Conservation (phyloP, 495 filamentous ascomycete species). For the Neurospora intermedia region DNA sequence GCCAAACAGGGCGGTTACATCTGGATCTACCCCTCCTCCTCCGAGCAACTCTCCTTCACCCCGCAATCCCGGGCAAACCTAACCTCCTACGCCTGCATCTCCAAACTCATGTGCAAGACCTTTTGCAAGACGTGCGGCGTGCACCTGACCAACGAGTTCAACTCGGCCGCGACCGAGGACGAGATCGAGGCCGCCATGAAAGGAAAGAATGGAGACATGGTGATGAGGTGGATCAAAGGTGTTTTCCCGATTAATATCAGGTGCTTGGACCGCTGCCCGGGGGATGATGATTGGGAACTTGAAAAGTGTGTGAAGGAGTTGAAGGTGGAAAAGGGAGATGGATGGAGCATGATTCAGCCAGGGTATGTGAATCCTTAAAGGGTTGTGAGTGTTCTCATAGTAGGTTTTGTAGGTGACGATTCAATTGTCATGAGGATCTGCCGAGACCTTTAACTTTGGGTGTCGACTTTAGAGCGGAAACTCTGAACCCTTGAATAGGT, state of each 20-base stretch:
- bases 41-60: constrained; percentile 8
- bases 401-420: background rate
- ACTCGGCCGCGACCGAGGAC: constrained; percentile 10
- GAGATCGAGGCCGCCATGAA: constrained; percentile 12
- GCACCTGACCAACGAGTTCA: constrained; percentile 14
- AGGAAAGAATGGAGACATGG: background rate
- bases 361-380: constrained; percentile 26
- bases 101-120: constrained; percentile 15
- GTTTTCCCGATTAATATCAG: background rate
- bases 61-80: constrained; percentile 28
- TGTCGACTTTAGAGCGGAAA: background rate
- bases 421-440: background rate
- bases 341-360: constrained; percentile 17
- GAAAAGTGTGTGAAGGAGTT: constrained; percentile 14
- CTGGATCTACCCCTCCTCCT: constrained; percentile 26
- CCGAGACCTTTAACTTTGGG: background rate
- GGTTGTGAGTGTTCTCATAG: background rate
- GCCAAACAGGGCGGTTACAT: constrained; percentile 13
- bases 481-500: background rate
- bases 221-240: constrained; percentile 1
- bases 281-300: constrained; percentile 13
- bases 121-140: constrained; percentile 40
- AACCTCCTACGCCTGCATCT: constrained; percentile 22
- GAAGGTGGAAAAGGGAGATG: constrained; percentile 10
- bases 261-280: constrained; percentile 24